A percentile compares a stretch with the other conserved stretches of the same genome.
phyloP scores from a whole-genome alignment of 768 basidiomycete genomes.

The Mycena alexandri region DNA sequence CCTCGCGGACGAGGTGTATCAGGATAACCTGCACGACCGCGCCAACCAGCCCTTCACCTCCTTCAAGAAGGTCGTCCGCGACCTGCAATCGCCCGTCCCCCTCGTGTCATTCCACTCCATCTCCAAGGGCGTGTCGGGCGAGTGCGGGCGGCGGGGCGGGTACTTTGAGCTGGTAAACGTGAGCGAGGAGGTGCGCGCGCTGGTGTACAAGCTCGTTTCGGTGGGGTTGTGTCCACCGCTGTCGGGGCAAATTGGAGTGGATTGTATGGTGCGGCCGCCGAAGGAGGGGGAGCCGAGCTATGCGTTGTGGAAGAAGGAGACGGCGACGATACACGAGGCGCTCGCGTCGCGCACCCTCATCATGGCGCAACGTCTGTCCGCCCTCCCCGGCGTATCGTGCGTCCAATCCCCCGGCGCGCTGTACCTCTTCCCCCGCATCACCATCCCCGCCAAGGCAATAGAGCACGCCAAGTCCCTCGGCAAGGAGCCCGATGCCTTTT shows the following conservation, averaged over 20 bases:
- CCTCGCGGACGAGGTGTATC: conserved; percentile 99
- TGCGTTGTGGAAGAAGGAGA: conserved; percentile 86
- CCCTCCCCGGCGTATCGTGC: conserved; percentile 89
- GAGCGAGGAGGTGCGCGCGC: conserved; percentile 77
- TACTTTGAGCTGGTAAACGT: conserved; percentile 96
- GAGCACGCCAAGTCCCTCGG: conserved; percentile 78
- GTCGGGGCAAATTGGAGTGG: conserved; percentile 93
- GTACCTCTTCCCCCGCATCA: conserved; percentile 91
- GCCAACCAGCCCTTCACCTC: conserved; percentile 83
- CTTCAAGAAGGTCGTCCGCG: conserved; percentile 90
- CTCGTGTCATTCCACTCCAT: conserved; percentile 98
- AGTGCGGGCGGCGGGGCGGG: conserved; percentile 97
- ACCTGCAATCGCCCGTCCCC: conserved; percentile 77
- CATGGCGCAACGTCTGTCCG: conserved; percentile 86
- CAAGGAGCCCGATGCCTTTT: conserved; percentile 91
- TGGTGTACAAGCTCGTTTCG: conserved; percentile 97
- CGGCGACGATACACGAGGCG: conserved; percentile 80
- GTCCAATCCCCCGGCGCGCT: conserved; percentile 92
- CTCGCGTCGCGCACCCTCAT: conserved; percentile 75
- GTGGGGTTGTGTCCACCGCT: conserved; percentile 92
- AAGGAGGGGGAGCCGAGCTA: conserved; percentile 81
- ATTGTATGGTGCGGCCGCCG: conserved; percentile 94
- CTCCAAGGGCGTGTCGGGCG: conserved; percentile 53
- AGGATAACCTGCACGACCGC: conserved; percentile 79
- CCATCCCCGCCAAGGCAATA: conserved; percentile 78